A percentile compares a stretch with the other conserved stretches of the same genome.
Conservation (phyloP, 306 rosid species). For the Oxytropis ochrocephala region DNA sequence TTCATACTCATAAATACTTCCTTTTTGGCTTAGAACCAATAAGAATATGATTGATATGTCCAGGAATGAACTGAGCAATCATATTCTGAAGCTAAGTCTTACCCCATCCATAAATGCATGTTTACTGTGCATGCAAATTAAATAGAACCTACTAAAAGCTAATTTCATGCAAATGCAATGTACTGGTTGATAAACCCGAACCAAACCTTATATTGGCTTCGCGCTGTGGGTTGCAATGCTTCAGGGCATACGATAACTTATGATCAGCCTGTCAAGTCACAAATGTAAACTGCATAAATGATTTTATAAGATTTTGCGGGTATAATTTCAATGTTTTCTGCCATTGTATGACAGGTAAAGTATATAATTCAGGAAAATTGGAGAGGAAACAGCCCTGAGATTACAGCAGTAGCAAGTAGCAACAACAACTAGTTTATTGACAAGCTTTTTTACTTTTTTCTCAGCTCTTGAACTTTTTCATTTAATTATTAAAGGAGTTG, state of each 20-base stretch:
- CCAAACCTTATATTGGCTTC: constrained; percentile 95
- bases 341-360: neutral
- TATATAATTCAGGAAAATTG: neutral
- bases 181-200: constrained; percentile 43
- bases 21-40: neutral
- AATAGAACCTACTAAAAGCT: neutral
- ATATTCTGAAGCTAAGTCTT: constrained; percentile 1
- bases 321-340: neutral
- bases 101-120: constrained; percentile 9
- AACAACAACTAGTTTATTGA: neutral
- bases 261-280: constrained; percentile 78
- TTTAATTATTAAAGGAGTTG: neutral
- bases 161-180: constrained; percentile 26
- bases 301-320: neutral
- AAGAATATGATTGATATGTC: no score
- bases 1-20: neutral
- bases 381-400: neutral
- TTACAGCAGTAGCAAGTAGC: neutral
- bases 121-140: neutral
- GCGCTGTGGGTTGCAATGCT: constrained; percentile 69
- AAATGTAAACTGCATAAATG: constrained; percentile 15
- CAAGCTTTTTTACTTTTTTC: neutral
- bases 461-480: neutral
- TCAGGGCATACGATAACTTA: constrained; percentile 83
- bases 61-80: neutral